These are phyloP conservation scores for Xylariaceae sp. DNA, from an alignment of 2,329 filamentous ascomycete genomes.

Conservation along the genomic window DNA sequence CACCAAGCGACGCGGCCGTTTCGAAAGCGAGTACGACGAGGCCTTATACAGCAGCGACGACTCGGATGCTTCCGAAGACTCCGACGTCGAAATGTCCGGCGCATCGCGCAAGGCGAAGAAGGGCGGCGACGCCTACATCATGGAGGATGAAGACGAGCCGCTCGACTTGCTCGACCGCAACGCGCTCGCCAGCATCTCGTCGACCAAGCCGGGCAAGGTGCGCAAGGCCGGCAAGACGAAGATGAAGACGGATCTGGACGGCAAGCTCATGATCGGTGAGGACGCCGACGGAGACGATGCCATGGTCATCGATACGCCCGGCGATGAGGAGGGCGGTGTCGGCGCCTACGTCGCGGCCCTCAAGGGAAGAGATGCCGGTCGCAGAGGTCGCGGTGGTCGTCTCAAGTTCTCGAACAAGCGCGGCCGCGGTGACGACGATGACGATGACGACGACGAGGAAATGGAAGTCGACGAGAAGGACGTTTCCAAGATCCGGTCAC, in stretches of 20 bases:
- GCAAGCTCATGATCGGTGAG: slow-evolving; percentile 70
- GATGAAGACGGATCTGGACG: slow-evolving; percentile 68
- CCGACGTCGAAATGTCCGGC: slow-evolving; percentile 53
- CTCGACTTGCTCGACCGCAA: slow-evolving; percentile 87
- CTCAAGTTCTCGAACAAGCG: slow-evolving; percentile 66
- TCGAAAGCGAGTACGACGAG: slow-evolving; percentile 91
- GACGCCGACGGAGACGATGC: slow-evolving; percentile 46
- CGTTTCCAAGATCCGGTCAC: slow-evolving; percentile 47
- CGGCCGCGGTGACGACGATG: slow-evolving; percentile 43
- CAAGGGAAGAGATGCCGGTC: slow-evolving; percentile 60
- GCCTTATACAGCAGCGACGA: slow-evolving; percentile 82
- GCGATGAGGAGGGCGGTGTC: slow-evolving; percentile 48
- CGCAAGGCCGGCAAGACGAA: slow-evolving; percentile 52
- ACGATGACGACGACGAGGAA: slow-evolving; percentile 47
- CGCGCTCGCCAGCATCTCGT: slow-evolving; percentile 87
- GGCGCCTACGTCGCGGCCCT: slow-evolving; percentile 66
- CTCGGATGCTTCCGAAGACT: slow-evolving; percentile 58
- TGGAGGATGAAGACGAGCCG: slow-evolving; percentile 91
- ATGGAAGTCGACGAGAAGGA: slow-evolving; percentile 50
- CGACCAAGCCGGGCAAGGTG: slow-evolving; percentile 70
- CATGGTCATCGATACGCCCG: slow-evolving; percentile 57
- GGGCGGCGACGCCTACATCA: slow-evolving; percentile 73
- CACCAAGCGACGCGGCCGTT: slow-evolving; percentile 53
- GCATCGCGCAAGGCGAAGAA: slow-evolving; percentile 46
- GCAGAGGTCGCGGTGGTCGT: slow-evolving; percentile 60